A percentile compares a stretch with the other conserved stretches of the same genome.
Evolutionary conservation across 257 asterid genomes (phyloP).

Genomic region (Phtheirospermum japonicum): DNA sequence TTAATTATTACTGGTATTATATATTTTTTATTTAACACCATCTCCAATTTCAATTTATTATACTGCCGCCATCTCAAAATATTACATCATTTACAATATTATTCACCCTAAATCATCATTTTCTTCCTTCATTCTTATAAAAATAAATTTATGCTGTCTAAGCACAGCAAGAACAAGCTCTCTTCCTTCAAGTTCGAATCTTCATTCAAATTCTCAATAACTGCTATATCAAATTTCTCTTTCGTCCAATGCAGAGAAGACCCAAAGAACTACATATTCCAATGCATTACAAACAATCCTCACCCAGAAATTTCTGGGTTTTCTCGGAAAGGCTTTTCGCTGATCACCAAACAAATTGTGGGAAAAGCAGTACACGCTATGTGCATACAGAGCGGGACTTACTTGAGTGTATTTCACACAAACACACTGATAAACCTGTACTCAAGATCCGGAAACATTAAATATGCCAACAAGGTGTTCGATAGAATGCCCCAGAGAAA

Average conservation of each 20-base stretch:
- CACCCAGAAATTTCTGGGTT: slow-evolving; percentile 52
- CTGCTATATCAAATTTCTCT: slow-evolving; percentile 28
- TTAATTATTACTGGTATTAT: too few relatives aligned
- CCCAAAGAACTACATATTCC: slow-evolving; percentile 25
- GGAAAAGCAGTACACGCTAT: slow-evolving; percentile 57
- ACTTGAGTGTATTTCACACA: slow-evolving; percentile 43
- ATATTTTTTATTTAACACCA: too few relatives aligned
- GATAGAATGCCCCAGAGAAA: not conserved
- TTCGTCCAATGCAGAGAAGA: slow-evolving; percentile 39
- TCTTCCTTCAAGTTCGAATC: slow-evolving; percentile 29
- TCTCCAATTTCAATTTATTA: too few relatives aligned
- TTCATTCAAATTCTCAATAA: slow-evolving; percentile 33
- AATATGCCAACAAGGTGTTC: not conserved
- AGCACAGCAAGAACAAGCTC: slow-evolving; percentile 42
- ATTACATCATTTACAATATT: too few relatives aligned
- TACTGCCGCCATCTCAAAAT: too few relatives aligned
- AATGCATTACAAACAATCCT: slow-evolving; percentile 37
- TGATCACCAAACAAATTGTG: slow-evolving; percentile 37
- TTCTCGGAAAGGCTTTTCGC: slow-evolving; percentile 60
- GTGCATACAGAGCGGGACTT: slow-evolving; percentile 36
- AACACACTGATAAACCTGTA: slow-evolving; percentile 47
- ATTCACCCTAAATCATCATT: too few relatives aligned
- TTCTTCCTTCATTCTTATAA: not conserved
- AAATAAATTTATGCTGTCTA: slow-evolving; percentile 34
- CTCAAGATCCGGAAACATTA: not conserved